Percentiles rank a stretch among this genome's conserved stretches.
Evolutionary conservation across 73 alveolate genomes (phyloP).

Genomic region (Paramecium pentaurelia): DNA sequence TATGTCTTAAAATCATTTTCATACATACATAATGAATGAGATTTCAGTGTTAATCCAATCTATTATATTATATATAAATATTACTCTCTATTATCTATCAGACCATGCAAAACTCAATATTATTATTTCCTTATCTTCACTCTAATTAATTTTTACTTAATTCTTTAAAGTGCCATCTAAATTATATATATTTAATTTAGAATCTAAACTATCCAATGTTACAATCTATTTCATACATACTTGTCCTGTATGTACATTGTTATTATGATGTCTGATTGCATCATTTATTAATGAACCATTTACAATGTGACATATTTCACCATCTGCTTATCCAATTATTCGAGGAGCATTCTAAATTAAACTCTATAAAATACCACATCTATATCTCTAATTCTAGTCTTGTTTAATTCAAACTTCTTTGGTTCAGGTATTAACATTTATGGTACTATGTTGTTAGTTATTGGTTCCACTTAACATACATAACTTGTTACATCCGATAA

Average conservation of each 20-base stretch:
- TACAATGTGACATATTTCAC: constrained; percentile 45
- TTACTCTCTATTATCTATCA: constrained; percentile 55
- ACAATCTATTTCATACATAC: constrained; percentile 39
- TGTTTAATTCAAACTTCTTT: constrained; percentile 44
- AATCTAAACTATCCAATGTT: constrained; percentile 41
- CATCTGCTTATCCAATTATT: constrained; percentile 49
- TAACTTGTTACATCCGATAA: constrained; percentile 51
- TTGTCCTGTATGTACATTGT: constrained; percentile 32
- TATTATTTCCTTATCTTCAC: constrained; percentile 35
- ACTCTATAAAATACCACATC: constrained; percentile 35
- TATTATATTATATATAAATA: neutral
- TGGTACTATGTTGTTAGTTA: constrained; percentile 27
- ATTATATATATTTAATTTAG: constrained; percentile 35
- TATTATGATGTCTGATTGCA: constrained; percentile 54
- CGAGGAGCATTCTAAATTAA: constrained; percentile 39
- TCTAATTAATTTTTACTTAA: constrained; percentile 14
- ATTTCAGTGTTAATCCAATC: constrained; percentile 56
- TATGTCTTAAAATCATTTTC: constrained; percentile 32
- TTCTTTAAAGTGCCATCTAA: constrained; percentile 22
- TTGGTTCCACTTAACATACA: constrained; percentile 55
- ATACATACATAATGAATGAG: constrained; percentile 35
- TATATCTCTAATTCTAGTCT: constrained; percentile 39
- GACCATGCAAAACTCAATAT: constrained; percentile 60
- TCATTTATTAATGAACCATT: constrained; percentile 34
- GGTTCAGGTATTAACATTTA: constrained; percentile 53